phyloP scores from a whole-genome alignment of 371 early-diverging fungal species.

The Apophysomyces sp. region DNA sequence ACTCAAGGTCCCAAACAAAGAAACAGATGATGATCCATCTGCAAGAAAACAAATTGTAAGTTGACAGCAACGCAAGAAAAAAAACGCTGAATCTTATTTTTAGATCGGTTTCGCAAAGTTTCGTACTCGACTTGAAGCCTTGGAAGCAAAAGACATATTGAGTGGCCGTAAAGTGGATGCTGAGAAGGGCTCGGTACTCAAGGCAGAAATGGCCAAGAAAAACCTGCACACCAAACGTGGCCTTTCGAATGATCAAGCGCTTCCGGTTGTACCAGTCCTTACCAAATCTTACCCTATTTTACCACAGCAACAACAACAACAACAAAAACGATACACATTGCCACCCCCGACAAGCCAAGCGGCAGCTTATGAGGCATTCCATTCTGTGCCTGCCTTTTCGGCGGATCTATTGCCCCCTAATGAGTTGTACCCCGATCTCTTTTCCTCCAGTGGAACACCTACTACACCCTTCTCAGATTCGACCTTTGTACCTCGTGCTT shows the following conservation, averaged over 20 bases:
- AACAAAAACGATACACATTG: background rate
- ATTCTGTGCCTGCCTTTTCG: constrained; percentile 39
- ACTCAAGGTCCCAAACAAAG: constrained; percentile 75
- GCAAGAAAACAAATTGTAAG: constrained; percentile 26
- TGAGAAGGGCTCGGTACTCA: constrained; percentile 77
- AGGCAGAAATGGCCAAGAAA: constrained; percentile 94
- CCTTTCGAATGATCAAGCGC: constrained; percentile 9
- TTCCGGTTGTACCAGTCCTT: constrained; percentile 13
- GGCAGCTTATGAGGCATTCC: constrained; percentile 46
- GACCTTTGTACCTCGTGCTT: background rate
- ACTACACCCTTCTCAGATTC: background rate
- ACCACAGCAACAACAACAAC: constrained; percentile 19
- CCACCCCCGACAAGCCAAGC: constrained; percentile 5
- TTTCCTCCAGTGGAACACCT: background rate
- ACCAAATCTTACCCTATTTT: constrained; percentile 20
- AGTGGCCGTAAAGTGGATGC: constrained; percentile 85
- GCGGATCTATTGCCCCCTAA: constrained; percentile 39
- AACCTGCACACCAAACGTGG: constrained; percentile 75
- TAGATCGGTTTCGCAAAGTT: constrained; percentile 94
- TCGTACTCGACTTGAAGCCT: constrained; percentile 76
- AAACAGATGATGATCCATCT: constrained; percentile 48
- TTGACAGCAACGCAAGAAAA: constrained; percentile 11
- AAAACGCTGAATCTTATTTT: constrained; percentile 5
- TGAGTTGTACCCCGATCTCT: constrained; percentile 21
- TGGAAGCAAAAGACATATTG: constrained; percentile 83